Evolutionary conservation across 1,284 basidiomycete genomes (phyloP), one percentile per base, ranked within the genome.

Genomic region (Baeospora myosura): DNA sequence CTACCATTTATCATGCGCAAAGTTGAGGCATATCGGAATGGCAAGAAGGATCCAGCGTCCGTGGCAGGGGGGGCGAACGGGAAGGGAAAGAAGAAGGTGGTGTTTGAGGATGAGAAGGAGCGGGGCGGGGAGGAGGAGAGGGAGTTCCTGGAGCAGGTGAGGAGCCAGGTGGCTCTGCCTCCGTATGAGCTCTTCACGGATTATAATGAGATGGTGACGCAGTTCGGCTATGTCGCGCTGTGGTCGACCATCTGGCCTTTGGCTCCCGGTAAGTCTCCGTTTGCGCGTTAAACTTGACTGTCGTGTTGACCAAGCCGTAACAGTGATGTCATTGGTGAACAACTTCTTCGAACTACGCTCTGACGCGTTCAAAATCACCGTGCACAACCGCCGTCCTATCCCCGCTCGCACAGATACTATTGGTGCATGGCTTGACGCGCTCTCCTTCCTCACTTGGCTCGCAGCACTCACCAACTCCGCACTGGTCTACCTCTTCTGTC

Each of bases 231-330:
- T 59, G 80, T 97, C 21, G 79, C 80, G 2, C 68, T 97, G 22
- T 98, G 94, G 90, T 88, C 84, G 30, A 83, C 89, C 22, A 89
- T 95, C 44, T 98, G 94, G 95, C 92, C 94, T 1, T 69, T 98
- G 12, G 88, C 91, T 3, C 82, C 88, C n/a, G 71, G 82, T 78
- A 50, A 44, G 76, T 62, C 18, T 29, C 10, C 22, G 18, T 22
- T 33, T 42, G 42, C 26, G 76, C 76, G 7, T 82, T 86, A 92
- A 62, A 28, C 38, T 28, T 29, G 26, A 8, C n/a, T 28, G n/a
- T 28, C 26, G 8, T n/a, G n/a, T n/a, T 28, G 26, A 28, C 17
- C 24, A 40, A 4, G 31, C 18, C 37, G 4, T 55, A 8, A 5
- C 24, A 80, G 76, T 76, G 5, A 83, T 85, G 76, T 78, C 83